A percentile compares a stretch with the other conserved stretches of the same genome.
These are phyloP conservation scores for Pleurotus tuoliensis DNA, from an alignment of 768 basidiomycete species.

Conservation along the genomic window DNA sequence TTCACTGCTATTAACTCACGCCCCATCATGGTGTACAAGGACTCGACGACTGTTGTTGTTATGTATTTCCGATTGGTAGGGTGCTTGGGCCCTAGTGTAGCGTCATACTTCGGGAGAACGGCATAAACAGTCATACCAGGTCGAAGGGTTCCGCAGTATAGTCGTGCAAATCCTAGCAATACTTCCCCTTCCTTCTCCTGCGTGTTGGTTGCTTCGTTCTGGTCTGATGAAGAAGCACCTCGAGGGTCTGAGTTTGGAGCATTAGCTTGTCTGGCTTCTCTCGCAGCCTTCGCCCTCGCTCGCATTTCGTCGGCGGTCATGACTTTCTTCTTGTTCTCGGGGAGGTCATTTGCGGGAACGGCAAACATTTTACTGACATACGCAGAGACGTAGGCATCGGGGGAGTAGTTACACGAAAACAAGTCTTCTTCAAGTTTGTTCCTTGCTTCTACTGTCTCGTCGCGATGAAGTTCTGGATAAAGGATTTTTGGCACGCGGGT, in stretches of 20 bases:
- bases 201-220: constrained; percentile 18
- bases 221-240: constrained; percentile 7
- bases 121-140: constrained; percentile 63
- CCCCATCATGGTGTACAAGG: constrained; percentile 97
- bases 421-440: constrained; percentile 84
- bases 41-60: constrained; percentile 57
- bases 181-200: constrained; percentile 47
- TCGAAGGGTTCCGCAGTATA: constrained; percentile 86
- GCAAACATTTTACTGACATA: constrained; percentile 99
- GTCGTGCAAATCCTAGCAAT: constrained; percentile 87
- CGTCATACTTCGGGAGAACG: constrained; percentile 84
- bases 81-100: constrained; percentile 56
- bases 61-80: constrained; percentile 66
- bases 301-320: constrained; percentile 85
- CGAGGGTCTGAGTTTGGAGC: not conserved
- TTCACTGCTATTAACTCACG: constrained; percentile 84
- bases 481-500: constrained; percentile 89
- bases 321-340: constrained; percentile 76
- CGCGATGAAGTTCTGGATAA: constrained; percentile 68
- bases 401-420: constrained; percentile 60
- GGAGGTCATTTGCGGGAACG: constrained; percentile 73
- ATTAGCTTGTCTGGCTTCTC: constrained; percentile 29
- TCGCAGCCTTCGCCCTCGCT: constrained; percentile 52
- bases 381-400: constrained; percentile 64
- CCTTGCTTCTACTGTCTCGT: constrained; percentile 54